A percentile compares a stretch with the other conserved stretches of the same genome.
Conservation (phyloP, 768 basidiomycete genomes). For the Trametopsis cervina region DNA sequence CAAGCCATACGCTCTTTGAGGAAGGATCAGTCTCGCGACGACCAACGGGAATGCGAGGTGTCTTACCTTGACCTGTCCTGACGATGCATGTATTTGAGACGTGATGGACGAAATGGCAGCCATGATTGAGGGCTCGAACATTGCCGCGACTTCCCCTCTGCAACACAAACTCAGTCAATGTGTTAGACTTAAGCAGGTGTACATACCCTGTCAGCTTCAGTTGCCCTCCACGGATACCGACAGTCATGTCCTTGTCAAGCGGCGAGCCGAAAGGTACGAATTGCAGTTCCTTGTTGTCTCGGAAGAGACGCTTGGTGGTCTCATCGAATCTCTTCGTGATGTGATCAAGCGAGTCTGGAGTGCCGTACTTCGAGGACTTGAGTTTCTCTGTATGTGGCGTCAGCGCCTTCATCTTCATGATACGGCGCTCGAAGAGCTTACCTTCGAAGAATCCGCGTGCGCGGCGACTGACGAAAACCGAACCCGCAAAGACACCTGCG, state of each 20-base stretch:
- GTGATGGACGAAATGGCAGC: constrained; percentile 66
- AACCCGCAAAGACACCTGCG: constrained; percentile 75
- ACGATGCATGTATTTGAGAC: constrained; percentile 61
- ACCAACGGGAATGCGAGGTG: no score
- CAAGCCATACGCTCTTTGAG: constrained; percentile 71
- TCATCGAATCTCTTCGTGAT: constrained; percentile 78
- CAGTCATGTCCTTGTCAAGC: constrained; percentile 63
- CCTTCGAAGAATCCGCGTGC: constrained; percentile 70
- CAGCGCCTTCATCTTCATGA: constrained; percentile 4
- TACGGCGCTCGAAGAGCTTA: constrained; percentile 17
- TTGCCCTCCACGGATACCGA: constrained; percentile 66
- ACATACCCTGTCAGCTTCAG: constrained; percentile 63
- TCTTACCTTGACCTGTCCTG: constrained; percentile 58
- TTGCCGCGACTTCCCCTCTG: constrained; percentile 47
- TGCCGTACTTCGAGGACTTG: constrained; percentile 65
- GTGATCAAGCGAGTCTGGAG: constrained; percentile 64
- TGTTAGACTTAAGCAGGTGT: neutral
- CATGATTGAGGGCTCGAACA: constrained; percentile 76
- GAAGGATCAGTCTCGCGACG: neutral
- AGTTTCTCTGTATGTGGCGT: constrained; percentile 50
- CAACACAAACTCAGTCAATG: neutral
- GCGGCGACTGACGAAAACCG: constrained; percentile 73
- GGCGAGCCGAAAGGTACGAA: constrained; percentile 76
- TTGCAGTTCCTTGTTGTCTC: constrained; percentile 59
- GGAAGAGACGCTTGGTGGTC: constrained; percentile 74